A percentile compares a stretch with the other conserved stretches of the same genome.
Evolutionary conservation across 345 rosid species (phyloP).

Genomic region (Eucalyptus grandis): DNA sequence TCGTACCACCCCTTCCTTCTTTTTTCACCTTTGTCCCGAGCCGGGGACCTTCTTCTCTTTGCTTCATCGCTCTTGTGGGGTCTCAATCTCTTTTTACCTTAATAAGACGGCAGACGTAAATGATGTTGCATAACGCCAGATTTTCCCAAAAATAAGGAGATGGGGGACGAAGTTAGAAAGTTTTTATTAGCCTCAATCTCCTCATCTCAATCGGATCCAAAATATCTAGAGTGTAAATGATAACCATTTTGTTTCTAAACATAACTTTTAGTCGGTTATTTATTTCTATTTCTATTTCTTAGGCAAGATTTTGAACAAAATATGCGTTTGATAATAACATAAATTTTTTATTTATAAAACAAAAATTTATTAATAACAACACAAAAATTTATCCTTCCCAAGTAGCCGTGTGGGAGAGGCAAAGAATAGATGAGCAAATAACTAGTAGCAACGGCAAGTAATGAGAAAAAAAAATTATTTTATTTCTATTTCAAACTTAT

Average conservation of each 20-base stretch:
- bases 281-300: too few species aligned
- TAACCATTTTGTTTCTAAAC: fast-evolving
- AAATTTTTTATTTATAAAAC: fast-evolving
- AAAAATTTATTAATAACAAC: too few species aligned
- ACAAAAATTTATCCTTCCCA: too few species aligned
- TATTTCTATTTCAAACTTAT: too few species aligned
- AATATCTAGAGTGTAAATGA: not conserved
- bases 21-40: not conserved
- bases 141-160: not conserved
- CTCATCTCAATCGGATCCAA: not conserved
- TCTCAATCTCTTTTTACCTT: not conserved
- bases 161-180: not conserved
- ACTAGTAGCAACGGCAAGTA: fast-evolving
- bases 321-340: fast-evolving
- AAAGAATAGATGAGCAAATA: fast-evolving
- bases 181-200: not conserved
- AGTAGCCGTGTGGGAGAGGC: fast-evolving
- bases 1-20: not conserved
- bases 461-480: too few species aligned
- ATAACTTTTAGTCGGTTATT: too few species aligned
- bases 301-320: fast-evolving
- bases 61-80: not conserved
- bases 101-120: not conserved
- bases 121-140: not conserved
- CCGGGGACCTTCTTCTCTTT: not conserved